Percentiles rank a stretch among this genome's conserved stretches.
These are phyloP conservation scores for Rauvolfia tetraphylla DNA, from an alignment of 257 asterid species.

Conservation along the genomic window DNA sequence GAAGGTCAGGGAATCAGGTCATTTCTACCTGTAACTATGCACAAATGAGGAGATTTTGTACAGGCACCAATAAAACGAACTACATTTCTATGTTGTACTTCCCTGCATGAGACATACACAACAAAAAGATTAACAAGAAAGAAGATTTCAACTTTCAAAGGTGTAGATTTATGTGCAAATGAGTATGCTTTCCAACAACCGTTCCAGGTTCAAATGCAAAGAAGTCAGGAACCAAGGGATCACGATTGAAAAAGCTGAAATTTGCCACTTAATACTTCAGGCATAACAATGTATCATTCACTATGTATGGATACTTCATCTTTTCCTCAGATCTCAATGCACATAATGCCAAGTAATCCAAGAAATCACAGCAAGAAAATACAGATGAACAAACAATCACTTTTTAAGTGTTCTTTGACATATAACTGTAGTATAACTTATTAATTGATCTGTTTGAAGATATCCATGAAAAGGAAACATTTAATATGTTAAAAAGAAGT, in stretches of 20 bases:
- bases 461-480: background rate
- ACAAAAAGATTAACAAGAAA: background rate
- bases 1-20: conserved; percentile 1
- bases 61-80: conserved; percentile 89
- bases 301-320: background rate
- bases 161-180: no score
- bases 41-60: conserved; percentile 66
- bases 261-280: background rate
- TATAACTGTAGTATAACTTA: background rate
- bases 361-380: background rate
- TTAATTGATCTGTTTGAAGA: background rate
- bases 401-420: background rate
- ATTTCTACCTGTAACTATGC: conserved; percentile 81
- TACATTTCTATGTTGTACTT: conserved; percentile 73
- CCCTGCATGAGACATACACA: conserved; percentile 36
- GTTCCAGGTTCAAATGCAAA: background rate
- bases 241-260: background rate
- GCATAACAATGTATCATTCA: background rate
- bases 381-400: background rate
- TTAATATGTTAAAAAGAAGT: background rate
- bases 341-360: background rate
- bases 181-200: no score
- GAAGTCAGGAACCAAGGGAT: background rate
- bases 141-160: background rate
- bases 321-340: background rate